Evolutionary conservation across 1,284 basidiomycete species (phyloP), one percentile per base, ranked within the genome.

Genomic region (Pseudozyma pruni): DNA sequence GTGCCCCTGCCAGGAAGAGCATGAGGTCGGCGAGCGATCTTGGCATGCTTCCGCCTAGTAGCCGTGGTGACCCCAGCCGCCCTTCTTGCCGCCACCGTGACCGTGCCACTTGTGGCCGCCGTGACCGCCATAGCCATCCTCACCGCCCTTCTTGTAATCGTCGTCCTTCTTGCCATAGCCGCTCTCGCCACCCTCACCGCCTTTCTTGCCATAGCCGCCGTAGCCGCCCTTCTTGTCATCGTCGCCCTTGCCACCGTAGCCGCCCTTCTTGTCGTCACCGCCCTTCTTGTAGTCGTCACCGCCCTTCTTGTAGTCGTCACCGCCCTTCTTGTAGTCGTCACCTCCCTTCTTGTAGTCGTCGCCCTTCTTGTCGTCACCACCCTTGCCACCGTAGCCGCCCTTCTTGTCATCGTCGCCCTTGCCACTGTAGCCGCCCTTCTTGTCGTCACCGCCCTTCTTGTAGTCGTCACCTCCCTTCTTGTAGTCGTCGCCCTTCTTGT

Each of bases 21-120:
- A 13, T 20, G 31, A 39, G 10, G n/a, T 8, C 8, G 25, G 37
- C 23, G 8, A 17, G 27, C 4, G 48, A 31, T 19, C 19, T n/a
- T 32, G 13, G 31, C 14, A 13, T 8, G 20, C 19, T 16, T 8
- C 10, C 23, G 31, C 39, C 41, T 44, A 56, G 33, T 62, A 29
- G 39, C 43, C 60, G 40, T 52, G 44, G 34, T 55, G 59, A 34
- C 59, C 40, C 16, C 42, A 38, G 20, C 23, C 41, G n/a, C 40
- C 44, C 27, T 51, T 51, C 56, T 51, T 13, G 20, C 33, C 44
- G 33, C 33, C 47, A 14, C 34, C 35, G 7, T 31, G 17, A 9
- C 45, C 29, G 6, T 31, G 27, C 7, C 39, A n/a, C n/a, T n/a
- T 22, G 39, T 40, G 23, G 8, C 16, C 39, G 7, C 35, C 43